Conservation (phyloP, 2,329 filamentous ascomycete genomes). For the Sclerotiophoma versabilis region DNA sequence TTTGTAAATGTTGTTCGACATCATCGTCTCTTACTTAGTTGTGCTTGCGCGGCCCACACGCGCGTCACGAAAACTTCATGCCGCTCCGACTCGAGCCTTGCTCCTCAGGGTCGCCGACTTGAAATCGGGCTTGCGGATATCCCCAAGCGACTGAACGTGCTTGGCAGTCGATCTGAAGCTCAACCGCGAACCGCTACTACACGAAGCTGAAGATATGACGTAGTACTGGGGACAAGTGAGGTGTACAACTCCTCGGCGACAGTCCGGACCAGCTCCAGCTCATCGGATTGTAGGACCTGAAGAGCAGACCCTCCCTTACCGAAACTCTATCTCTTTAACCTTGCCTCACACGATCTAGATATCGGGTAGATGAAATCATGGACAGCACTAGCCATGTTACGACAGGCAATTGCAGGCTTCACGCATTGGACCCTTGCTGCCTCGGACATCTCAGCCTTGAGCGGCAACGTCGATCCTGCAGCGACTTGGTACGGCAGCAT, state of each 20-base stretch:
- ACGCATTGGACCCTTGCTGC: background rate
- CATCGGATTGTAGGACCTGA: background rate
- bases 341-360: background rate
- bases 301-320: background rate
- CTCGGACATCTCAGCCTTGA: background rate
- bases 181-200: background rate
- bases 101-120: background rate
- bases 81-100: background rate
- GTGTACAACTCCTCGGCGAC: background rate
- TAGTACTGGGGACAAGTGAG: background rate
- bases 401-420: background rate
- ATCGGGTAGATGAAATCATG: background rate
- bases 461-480: background rate
- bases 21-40: background rate
- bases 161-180: background rate
- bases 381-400: background rate
- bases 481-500: too few relatives aligned
- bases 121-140: background rate
- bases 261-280: background rate
- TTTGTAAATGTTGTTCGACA: background rate
- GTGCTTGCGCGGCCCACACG: background rate
- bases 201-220: background rate
- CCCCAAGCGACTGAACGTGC: background rate
- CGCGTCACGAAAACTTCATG: background rate
- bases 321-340: background rate